Evolutionary conservation across 2,329 filamentous ascomycete species (phyloP).

Genomic region (Aquanectria penicillioides): DNA sequence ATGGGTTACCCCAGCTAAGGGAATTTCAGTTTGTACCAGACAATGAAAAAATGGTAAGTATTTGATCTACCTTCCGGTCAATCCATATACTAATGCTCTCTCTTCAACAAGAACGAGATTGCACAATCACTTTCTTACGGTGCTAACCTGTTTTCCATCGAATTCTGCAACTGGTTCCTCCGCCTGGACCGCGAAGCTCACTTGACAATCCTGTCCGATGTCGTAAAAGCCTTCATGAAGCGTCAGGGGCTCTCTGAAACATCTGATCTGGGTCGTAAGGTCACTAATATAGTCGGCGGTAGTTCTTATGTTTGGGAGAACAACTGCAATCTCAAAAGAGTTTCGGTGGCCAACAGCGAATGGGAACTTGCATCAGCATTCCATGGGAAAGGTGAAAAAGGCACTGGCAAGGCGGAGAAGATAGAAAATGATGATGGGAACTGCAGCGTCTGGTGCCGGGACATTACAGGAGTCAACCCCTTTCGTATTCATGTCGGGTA

Average conservation of each 20-base stretch:
- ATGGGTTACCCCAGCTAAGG: constrained; percentile 18
- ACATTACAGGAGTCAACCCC: background rate
- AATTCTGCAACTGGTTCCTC: background rate
- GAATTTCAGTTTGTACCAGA: constrained; percentile 24
- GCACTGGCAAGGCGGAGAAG: constrained; percentile 14
- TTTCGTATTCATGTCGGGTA: background rate
- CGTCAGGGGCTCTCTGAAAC: background rate
- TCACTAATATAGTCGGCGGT: too few species aligned
- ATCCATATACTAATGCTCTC: background rate
- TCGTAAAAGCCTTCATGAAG: constrained; percentile 16
- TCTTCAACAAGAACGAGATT: constrained; percentile 13
- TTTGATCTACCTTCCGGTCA: background rate
- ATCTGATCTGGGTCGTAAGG: background rate
- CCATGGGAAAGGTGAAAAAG: constrained; percentile 12
- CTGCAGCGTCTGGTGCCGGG: constrained; percentile 20
- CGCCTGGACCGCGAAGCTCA: background rate
- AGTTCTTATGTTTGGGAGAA: constrained; percentile 28
- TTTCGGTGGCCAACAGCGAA: background rate
- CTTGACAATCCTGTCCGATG: background rate
- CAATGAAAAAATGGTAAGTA: constrained; percentile 12
- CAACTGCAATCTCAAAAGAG: constrained; percentile 11
- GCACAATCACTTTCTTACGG: constrained; percentile 10
- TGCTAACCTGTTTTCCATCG: constrained; percentile 12
- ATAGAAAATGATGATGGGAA: background rate
- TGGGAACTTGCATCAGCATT: constrained; percentile 29